Evolutionary conservation across 2,329 filamentous ascomycete species (phyloP).

Genomic region (Teratosphaeria destructans): DNA sequence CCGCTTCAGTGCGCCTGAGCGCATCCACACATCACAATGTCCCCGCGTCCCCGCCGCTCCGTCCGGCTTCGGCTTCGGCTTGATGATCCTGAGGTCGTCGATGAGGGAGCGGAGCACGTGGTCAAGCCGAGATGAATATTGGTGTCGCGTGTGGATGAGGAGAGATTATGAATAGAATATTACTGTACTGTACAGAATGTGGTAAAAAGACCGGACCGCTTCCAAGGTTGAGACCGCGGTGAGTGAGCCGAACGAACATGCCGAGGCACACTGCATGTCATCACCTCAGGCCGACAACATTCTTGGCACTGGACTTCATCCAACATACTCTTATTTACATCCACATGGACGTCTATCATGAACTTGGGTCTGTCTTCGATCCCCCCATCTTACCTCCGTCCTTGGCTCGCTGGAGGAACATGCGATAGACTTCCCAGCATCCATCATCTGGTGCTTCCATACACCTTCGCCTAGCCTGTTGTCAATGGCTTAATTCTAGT

Average conservation of each 20-base stretch:
- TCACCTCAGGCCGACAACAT: neutral
- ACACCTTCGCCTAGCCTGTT: no score
- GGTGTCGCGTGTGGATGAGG: neutral
- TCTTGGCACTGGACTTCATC: neutral
- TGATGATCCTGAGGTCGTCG: neutral
- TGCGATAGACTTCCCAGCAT: neutral
- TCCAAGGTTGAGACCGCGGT: neutral
- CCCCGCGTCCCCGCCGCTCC: neutral
- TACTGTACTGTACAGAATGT: neutral
- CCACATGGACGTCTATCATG: neutral
- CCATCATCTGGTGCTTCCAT: no score
- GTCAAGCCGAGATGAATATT: neutral
- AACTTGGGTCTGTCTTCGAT: neutral
- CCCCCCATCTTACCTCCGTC: neutral
- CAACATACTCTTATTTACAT: no score
- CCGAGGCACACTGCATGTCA: neutral
- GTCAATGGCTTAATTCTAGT: no score
- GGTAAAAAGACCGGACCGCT: neutral
- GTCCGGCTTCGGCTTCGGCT: neutral
- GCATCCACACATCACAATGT: neutral
- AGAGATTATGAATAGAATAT: neutral
- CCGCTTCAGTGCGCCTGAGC: neutral
- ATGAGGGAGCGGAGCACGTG: neutral
- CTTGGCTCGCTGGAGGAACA: neutral
- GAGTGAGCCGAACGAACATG: neutral